Conservation (phyloP, 2,329 filamentous ascomycete genomes). For the Monascus ruber region DNA sequence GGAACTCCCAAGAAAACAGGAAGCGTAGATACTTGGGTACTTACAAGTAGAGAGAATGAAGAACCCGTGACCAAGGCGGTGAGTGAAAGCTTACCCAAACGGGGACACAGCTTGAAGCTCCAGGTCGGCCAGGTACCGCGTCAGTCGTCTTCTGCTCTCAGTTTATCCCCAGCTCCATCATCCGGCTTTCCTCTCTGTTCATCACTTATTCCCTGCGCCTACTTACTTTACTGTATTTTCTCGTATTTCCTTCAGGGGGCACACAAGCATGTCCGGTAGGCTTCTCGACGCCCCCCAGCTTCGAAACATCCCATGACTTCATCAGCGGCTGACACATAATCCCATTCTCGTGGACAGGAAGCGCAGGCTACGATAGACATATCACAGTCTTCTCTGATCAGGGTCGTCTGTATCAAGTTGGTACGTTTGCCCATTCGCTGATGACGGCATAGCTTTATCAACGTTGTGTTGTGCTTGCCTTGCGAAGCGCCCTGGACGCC, state of each 20-base stretch:
- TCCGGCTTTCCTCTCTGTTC: conserved; percentile 4
- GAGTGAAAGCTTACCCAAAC: conserved; percentile 18
- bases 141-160: conserved; percentile 12
- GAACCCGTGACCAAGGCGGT: conserved; percentile 19
- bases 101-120: conserved; percentile 20
- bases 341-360: conserved; percentile 42
- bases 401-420: conserved; percentile 97
- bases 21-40: no score
- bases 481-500: no score
- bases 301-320: conserved; percentile 16
- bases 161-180: conserved; percentile 11
- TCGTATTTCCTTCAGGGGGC: neutral
- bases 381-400: conserved; percentile 99
- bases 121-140: conserved; percentile 23
- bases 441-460: neutral
- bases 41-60: neutral
- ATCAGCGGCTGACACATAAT: conserved; percentile 14
- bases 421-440: conserved; percentile 36
- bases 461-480: neutral
- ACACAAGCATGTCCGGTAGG: conserved; percentile 35
- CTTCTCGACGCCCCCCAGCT: conserved; percentile 3
- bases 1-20: no score
- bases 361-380: conserved; percentile 91
- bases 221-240: conserved; percentile 5
- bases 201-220: conserved; percentile 1